Evolutionary conservation across 805 yeast species (phyloP).

Genomic region (Metschnikowia arizonensis): DNA sequence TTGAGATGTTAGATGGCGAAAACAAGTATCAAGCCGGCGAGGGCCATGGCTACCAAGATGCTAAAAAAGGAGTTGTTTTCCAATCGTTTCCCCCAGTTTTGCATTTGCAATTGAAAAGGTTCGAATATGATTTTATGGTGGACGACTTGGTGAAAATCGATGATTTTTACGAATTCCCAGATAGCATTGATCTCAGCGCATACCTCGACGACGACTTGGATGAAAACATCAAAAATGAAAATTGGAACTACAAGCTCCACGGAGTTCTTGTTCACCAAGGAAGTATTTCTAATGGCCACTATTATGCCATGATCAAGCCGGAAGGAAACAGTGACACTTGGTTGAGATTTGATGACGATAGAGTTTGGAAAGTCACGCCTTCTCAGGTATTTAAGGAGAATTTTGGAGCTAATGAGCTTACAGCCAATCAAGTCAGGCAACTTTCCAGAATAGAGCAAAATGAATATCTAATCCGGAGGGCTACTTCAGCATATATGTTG

Average conservation of each 20-base stretch:
- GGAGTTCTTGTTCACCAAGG: conserved; percentile 97
- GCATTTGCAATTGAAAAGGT: conserved; percentile 89
- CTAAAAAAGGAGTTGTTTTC: conserved; percentile 92
- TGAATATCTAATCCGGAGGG: conserved; percentile 63
- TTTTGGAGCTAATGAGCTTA: conserved; percentile 71
- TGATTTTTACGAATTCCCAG: conserved; percentile 87
- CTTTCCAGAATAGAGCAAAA: conserved; percentile 59
- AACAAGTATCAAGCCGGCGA: conserved; percentile 90
- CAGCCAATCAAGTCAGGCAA: conserved; percentile 45
- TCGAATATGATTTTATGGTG: conserved; percentile 87
- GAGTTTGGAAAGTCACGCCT: conserved; percentile 81
- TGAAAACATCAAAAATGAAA: conserved; percentile 42
- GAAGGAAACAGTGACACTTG: conserved; percentile 57
- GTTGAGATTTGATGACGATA: conserved; percentile 94
- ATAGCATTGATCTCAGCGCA: conserved; percentile 72
- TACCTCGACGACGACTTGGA: conserved; percentile 60
- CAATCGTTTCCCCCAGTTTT: conserved; percentile 87
- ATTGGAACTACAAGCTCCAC: conserved; percentile 79
- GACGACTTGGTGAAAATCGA: conserved; percentile 88
- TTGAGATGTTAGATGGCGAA: conserved; percentile 88
- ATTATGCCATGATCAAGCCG: conserved; percentile 86
- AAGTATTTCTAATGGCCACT: conserved; percentile 93
- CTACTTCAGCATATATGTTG: conserved; percentile 95
- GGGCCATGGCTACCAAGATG: conserved; percentile 87
- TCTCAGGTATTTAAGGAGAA: conserved; percentile 88